Evolutionary conservation across 2,329 filamentous ascomycete species (phyloP), one percentile per base, ranked within the genome.

Genomic region (Ambrosiella cleistominuta): DNA sequence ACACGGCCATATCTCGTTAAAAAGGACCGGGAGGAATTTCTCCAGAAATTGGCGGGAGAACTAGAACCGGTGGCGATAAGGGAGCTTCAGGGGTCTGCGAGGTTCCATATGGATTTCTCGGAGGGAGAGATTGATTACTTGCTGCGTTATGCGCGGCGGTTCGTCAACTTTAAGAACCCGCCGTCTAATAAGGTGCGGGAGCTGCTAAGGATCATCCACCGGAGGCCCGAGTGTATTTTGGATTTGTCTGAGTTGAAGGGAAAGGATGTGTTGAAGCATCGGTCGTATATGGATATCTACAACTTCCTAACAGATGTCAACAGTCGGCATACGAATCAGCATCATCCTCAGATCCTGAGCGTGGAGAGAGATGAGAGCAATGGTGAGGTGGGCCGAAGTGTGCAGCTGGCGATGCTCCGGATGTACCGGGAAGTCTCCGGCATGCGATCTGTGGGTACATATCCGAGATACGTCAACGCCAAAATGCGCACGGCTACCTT

Each of bases 351-450:
- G 19, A 38, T 53, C 1, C 19, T 54, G 12, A 58, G 59, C 2
- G 65, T 69, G 40, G 60, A 62, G 45, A 66, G 64, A 12, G 64
- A 63, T 11, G 65, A 66, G 8, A 60, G 63, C 0, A 55, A 54
- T 27, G 56, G 59, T 7, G 42, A 35, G 5, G 13, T 12, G 6
- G 58, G 62, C 2, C 68, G 69, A 4, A 64, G 66, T 0, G 66
- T 65, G 17, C 65, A 66, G 6, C 54, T 76, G 0, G 65, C 72
- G 0, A 68, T 70, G 0, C 63, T 80, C 2, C 66, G 80, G 0
- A 64, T 78, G 2, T 71, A 75, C 0, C 71, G 78, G 8, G 75
- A 79, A 63, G 65, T 78, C 2, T 67, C 69, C 2, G 76, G 77
- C 0, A 72, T 72, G 44, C 66, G 68, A 9, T 68, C 70, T 0